Evolutionary conservation across 1,284 basidiomycete genomes (phyloP).

Genomic region (Tilletia setariae): DNA sequence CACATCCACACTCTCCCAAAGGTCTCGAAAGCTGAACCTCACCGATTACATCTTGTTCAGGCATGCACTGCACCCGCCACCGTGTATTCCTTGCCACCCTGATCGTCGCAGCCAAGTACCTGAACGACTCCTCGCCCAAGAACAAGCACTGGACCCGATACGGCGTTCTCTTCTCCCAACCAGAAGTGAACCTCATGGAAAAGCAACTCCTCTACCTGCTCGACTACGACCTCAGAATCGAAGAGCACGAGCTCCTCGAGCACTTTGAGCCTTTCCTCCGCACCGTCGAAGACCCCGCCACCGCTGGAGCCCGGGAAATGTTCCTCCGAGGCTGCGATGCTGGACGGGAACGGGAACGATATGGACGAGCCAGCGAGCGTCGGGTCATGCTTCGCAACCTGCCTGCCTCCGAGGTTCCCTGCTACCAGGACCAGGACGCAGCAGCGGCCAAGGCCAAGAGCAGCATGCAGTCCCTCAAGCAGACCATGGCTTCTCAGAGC

Average conservation of each 20-base stretch:
- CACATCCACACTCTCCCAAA: no score
- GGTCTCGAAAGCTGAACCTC: constrained; percentile 15
- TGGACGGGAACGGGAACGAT: constrained; percentile 50
- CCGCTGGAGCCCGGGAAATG: constrained; percentile 52
- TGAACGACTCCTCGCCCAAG: constrained; percentile 84
- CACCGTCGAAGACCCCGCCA: constrained; percentile 45
- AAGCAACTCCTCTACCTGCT: constrained; percentile 63
- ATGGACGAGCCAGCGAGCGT: constrained; percentile 48
- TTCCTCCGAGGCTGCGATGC: constrained; percentile 49
- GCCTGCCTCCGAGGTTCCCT: constrained; percentile 47
- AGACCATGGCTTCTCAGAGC: neutral
- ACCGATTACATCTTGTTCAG: constrained; percentile 55
- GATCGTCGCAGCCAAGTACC: constrained; percentile 94
- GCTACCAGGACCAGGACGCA: constrained; percentile 45
- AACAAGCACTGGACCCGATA: constrained; percentile 75
- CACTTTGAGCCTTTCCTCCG: constrained; percentile 54
- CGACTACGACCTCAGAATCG: constrained; percentile 54
- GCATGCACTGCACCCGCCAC: constrained; percentile 86
- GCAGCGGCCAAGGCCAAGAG: constrained; percentile 21
- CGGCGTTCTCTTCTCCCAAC: constrained; percentile 65
- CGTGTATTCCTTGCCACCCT: constrained; percentile 92
- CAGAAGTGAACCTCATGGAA: constrained; percentile 88
- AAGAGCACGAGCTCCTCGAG: constrained; percentile 51
- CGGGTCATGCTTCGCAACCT: constrained; percentile 46
- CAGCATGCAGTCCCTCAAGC: constrained; percentile 20